Conservation (phyloP, 257 asterid genomes). For the Scutellaria galericulata region DNA sequence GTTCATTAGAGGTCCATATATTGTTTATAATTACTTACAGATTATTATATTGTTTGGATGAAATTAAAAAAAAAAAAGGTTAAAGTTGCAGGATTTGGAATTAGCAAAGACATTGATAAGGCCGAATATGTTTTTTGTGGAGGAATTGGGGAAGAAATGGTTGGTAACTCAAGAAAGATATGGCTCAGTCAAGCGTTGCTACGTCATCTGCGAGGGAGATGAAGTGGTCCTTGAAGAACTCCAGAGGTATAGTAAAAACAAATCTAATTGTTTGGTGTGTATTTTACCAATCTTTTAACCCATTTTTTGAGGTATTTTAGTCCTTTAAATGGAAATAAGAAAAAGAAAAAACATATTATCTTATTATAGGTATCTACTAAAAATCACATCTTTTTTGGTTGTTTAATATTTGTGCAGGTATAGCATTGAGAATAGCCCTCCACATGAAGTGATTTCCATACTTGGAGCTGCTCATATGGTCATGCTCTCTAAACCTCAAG, state of each 20-base stretch:
- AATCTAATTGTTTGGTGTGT: too few relatives aligned
- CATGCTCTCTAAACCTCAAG: slow-evolving; percentile 53
- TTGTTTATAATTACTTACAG: too few relatives aligned
- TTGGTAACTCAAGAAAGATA: slow-evolving; percentile 49
- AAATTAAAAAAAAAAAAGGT: too few relatives aligned
- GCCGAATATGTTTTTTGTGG: slow-evolving; percentile 44
- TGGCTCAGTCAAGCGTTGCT: slow-evolving; percentile 54
- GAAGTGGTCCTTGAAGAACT: slow-evolving; percentile 53
- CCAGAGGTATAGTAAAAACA: slow-evolving; percentile 37
- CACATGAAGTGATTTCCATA: slow-evolving; percentile 47
- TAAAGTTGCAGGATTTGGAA: slow-evolving; percentile 56
- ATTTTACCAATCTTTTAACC: too few relatives aligned
- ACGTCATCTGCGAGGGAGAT: slow-evolving; percentile 53
- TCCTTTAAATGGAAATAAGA: too few relatives aligned
- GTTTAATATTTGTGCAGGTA: background rate
- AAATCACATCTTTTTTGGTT: too few relatives aligned
- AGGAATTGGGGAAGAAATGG: slow-evolving; percentile 45
- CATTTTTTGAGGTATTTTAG: too few relatives aligned
- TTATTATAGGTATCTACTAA: too few relatives aligned
- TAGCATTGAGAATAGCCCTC: slow-evolving; percentile 51
- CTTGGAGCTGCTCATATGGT: slow-evolving; percentile 59
- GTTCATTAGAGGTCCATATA: slow-evolving; percentile 49
- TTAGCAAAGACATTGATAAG: slow-evolving; percentile 54
- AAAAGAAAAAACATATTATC: too few relatives aligned
- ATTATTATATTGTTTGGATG: too few relatives aligned